Conservation (phyloP, 768 basidiomycete species). For the Amanita exitialis region DNA sequence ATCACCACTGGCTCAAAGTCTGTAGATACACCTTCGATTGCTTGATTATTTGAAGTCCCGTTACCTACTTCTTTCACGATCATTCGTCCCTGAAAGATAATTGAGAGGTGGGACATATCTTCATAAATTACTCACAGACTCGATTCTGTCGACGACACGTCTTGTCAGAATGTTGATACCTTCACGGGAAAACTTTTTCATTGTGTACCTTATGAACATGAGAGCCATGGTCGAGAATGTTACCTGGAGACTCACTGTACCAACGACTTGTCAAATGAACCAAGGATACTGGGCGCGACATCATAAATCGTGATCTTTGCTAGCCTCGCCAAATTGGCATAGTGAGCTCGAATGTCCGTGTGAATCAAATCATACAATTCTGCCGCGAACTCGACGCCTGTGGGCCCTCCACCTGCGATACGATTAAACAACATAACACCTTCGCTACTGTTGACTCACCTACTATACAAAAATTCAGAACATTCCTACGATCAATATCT, state of each 20-base stretch:
- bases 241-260: conserved; percentile 31
- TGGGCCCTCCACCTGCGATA: conserved; percentile 56
- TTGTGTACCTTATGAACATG: conserved; percentile 42
- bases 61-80: conserved; percentile 64
- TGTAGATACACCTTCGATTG: conserved; percentile 1
- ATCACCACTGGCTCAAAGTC: conserved; percentile 6
- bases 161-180: conserved; percentile 65
- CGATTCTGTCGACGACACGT: conserved; percentile 65
- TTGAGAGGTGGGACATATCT: background rate
- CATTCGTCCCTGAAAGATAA: conserved; percentile 45
- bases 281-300: conserved; percentile 69
- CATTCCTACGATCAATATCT: conserved; percentile 60
- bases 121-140: conserved; percentile 28
- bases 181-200: conserved; percentile 61
- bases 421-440: background rate
- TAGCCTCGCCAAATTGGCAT: conserved; percentile 51
- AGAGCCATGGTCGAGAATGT: background rate
- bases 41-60: conserved; percentile 26
- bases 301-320: conserved; percentile 76
- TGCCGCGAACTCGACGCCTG: conserved; percentile 77
- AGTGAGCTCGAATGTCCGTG: conserved; percentile 50
- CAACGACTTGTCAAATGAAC: conserved; percentile 60
- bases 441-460: conserved; percentile 30
- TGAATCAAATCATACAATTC: conserved; percentile 73
- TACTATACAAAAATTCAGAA: conserved; percentile 83